Base-by-base conservation (phyloP, 345 rosid genomes). In the Raphanus sativus region DNA sequence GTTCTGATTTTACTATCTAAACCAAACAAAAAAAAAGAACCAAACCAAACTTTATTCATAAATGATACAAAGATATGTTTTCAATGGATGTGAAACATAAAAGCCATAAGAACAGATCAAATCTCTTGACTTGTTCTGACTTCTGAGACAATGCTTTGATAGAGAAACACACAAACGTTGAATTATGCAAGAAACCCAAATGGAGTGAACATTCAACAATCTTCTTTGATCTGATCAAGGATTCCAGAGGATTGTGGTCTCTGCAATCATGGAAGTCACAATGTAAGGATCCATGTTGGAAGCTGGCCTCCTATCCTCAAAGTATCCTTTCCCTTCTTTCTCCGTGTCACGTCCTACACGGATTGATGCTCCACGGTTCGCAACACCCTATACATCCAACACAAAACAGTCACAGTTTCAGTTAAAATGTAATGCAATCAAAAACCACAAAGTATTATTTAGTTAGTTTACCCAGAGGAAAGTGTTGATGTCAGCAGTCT, bases 281-380 rank as follows among this genome's bases (percentile, higher is more conserved):
- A 87, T 84, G 79, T 92, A 92, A 8, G 97, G 97, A 65, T 92
- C 97, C 97, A 92, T 92, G 86, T 92, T 92, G 0, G 96, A 92
- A 5, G 96, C 88, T 2, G 97, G 97, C 86, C 97, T 87, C 62
- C 97, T 86, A 17, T 92, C 97, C 30, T 90, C 93, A 60, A 92
- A 92, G 83, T 92, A 92, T 4, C 97, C 92, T 88, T 89, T 89
- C 45, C 94, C 96, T 0, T 58, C 84, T 73, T 86, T 84, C 80
- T 92, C 94, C 0, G 98, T 92, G 7, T 92, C 94, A 1, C 96
- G 88, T 11, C 96, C 96, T 12, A 90, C 89, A 7, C 96, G 91
- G 13, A 92, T 55, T 12, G 96, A 92, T 10, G 96, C 98, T 24
- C 98, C 98, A 32, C 98, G 82, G 64, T 92, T 90, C 2, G 96